Base-by-base conservation (phyloP, 768 basidiomycete species). In the Pisolithus marmoratus region DNA sequence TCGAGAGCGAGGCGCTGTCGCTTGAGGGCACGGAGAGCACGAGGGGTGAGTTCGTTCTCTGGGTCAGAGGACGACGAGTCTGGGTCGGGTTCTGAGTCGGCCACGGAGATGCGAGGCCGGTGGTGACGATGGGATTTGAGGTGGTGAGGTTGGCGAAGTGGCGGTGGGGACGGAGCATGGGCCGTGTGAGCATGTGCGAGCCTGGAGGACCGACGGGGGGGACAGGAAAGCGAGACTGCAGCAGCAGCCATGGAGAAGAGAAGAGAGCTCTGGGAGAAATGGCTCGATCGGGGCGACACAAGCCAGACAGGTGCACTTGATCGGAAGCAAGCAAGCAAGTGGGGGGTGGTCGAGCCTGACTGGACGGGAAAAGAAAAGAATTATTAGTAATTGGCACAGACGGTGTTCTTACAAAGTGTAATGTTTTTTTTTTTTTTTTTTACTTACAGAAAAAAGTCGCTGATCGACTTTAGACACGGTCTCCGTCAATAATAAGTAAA, bases 1-100 rank as follows among this genome's bases (percentile, higher is more conserved):
- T 67, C 67, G 57, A 63, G 58, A 1, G 67, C 20, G 57, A 65
- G 65, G 1, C 67, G 65, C 26, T 60, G 66, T 5, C 66, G 66
- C 26, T 67, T 67, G 60, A 67, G 65, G 0, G 66, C 66, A 40
- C 66, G 68, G 40, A 67, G 67, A 2, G 66, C 66, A 49, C 66
- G 65, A 37, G 66, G 66, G 0, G 66, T 67, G 53, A 67, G 66
- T 34, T 69, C 65, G 59, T 64, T 62, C 29, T 66, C 63, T 24
- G 53, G 56, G 56, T 64, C 63, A 5, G 51, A 52, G 6, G 56
- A 60, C 37, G 56, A 61, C 0, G 55, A 54, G 54, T 63, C 60
- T 29, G 55, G 54, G 29, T 58, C 62, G 43, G 34, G 38, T 40
- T 63, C 61, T n/a, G 51, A 56, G 43, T 62, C 58, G 23, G 53